Evolutionary conservation across 345 rosid species (phyloP), one percentile per base, ranked within the genome.

Genomic region (Toxicodendron radicans): DNA sequence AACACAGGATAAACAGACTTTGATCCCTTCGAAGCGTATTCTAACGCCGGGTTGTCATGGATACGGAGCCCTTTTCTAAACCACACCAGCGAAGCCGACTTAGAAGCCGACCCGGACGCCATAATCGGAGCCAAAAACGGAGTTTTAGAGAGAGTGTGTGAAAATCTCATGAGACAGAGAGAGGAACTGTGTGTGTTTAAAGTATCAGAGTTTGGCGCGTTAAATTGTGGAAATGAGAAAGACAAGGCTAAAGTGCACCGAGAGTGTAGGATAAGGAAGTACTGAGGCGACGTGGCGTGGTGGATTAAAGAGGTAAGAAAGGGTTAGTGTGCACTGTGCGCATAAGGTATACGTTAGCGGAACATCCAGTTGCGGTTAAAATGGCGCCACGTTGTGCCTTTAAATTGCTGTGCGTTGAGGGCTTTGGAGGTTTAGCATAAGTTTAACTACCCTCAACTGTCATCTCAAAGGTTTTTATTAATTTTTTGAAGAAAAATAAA

Each of bases 41-140:
- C 83, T 35, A 95, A 86, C 45, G 97, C 97, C 56, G 99, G 97
- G 80, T 95, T 95, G 81, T 95, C 97, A 83, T 95, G 99, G 80
- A 95, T 48, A 67, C 97, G 89, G 17, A 95, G 94, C 11, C 95
- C 99, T 82, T 95, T 95, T 4, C 97, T 83, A 75, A 95, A 95
- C 99, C 99, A 95, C 83, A 95, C 76, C 53, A 95, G 83, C n/a
- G 97, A 87, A 74, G 75, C 67, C 56, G 92, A 90, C 73, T 73
- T 65, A 52, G 92, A 90, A 73, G 70, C 66, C 57, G 92, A 87
- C 54, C 79, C 73, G 48, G 87, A 35, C 12, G 90, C 61, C 93
- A 90, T 83, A 17, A 48, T 7, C 52, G 85, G 79, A 14, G 71
- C 81, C 33, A 21, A 21, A 23, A 7, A 33, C 32, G 21, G 5